Percentiles rank a stretch among this genome's conserved stretches.
Evolutionary conservation across 441 rosid species (phyloP).

Genomic region (Sinapis alba): DNA sequence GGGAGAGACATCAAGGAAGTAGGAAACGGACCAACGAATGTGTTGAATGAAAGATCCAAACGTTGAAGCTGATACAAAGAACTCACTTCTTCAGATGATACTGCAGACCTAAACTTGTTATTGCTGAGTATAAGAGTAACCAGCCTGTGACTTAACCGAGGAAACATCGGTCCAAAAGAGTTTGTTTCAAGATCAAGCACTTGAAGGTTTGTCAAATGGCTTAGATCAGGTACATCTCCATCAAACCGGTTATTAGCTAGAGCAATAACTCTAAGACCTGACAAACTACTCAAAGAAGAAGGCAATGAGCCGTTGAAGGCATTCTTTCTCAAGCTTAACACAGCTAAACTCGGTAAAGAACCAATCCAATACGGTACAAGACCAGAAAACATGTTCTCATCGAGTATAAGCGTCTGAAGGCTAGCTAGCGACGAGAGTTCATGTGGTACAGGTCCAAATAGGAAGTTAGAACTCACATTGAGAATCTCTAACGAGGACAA

Average conservation of each 20-base stretch:
- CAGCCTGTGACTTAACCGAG: slow-evolving; percentile 70
- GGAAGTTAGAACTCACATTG: slow-evolving; percentile 78
- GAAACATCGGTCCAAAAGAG: slow-evolving; percentile 76
- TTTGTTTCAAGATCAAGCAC: slow-evolving; percentile 88
- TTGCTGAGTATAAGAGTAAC: slow-evolving; percentile 70
- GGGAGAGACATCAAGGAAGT: slow-evolving; percentile 68
- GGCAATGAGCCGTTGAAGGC: slow-evolving; percentile 76
- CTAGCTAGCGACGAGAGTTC: slow-evolving; percentile 60
- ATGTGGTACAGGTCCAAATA: slow-evolving; percentile 65
- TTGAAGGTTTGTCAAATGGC: slow-evolving; percentile 78
- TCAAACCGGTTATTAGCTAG: slow-evolving; percentile 76
- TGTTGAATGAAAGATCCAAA: slow-evolving; percentile 80
- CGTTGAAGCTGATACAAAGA: slow-evolving; percentile 74
- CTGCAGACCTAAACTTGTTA: slow-evolving; percentile 82
- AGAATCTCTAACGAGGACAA: slow-evolving; percentile 75
- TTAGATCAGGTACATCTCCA: slow-evolving; percentile 75
- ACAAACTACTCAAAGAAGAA: slow-evolving; percentile 57
- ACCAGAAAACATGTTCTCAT: slow-evolving; percentile 79
- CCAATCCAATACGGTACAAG: slow-evolving; percentile 66
- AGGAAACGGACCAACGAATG: slow-evolving; percentile 82
- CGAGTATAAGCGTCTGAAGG: slow-evolving; percentile 83
- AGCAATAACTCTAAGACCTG: slow-evolving; percentile 74
- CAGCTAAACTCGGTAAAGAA: slow-evolving; percentile 59
- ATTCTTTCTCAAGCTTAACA: slow-evolving; percentile 78
- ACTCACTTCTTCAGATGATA: slow-evolving; percentile 58